phyloP scores from a whole-genome alignment of 2,329 filamentous ascomycete genomes.

The Apiospora kogelbergensis region DNA sequence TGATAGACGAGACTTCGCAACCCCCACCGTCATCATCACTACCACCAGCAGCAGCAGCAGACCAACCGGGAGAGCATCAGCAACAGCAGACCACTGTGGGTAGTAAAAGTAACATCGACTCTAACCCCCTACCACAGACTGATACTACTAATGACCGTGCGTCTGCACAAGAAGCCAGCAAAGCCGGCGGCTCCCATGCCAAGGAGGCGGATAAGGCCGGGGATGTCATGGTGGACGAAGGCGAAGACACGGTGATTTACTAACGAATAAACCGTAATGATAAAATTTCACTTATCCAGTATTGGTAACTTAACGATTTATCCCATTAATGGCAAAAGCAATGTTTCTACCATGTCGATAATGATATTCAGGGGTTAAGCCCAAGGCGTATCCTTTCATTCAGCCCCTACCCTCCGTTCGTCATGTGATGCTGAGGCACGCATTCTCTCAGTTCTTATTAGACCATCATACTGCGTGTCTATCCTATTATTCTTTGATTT shows the following conservation, averaged over 20 bases:
- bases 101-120: slow-evolving; percentile 43
- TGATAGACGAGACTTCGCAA: slow-evolving; percentile 29
- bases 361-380: background rate
- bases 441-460: no score
- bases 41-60: slow-evolving; percentile 17
- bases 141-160: slow-evolving; percentile 37
- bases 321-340: no score
- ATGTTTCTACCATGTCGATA: background rate
- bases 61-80: background rate
- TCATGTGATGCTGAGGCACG: no score
- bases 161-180: slow-evolving; percentile 24
- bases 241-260: slow-evolving; percentile 91
- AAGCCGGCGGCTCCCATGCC: slow-evolving; percentile 28
- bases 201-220: slow-evolving; percentile 64
- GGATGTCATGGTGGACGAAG: slow-evolving; percentile 78
- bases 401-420: background rate
- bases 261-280: slow-evolving; percentile 41
- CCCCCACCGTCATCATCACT: slow-evolving; percentile 23
- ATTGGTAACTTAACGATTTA: background rate
- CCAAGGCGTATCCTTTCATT: no score
- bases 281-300: background rate
- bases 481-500: no score
- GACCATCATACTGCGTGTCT: no score
- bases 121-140: slow-evolving; percentile 33
- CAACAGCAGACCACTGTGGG: slow-evolving; percentile 38